Evolutionary conservation across 805 yeast genomes (phyloP), one percentile per base, ranked within the genome.

Genomic region (Wickerhamiella shivajii): DNA sequence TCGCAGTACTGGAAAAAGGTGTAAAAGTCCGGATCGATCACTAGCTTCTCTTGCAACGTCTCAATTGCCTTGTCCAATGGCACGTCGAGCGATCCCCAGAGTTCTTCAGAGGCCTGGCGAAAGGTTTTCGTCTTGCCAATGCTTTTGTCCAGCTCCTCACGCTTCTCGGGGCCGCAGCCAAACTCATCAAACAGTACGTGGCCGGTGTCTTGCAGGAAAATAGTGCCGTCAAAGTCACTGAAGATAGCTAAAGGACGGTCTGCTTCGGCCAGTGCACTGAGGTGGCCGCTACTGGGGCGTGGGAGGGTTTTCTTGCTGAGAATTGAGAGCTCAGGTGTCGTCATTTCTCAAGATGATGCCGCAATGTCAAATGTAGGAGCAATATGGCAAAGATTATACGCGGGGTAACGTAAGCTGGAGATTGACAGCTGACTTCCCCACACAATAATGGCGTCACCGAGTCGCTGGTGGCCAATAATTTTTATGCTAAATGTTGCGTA

Each of bases 201-300:
- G 34, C 66, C 66, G 13, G 66, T 59, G 38, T 60, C 66, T 44
- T 60, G 66, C 33, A 54, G 49, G 45, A 61, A 61, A 31, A 60
- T 60, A 27, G 66, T 60, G 29, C 66, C 66, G 44, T 60, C 66
- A 42, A 60, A 60, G 47, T 60, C 66, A 31, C 58, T 44, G 36
- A 45, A 45, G 23, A 45, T 43, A 16, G 45, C 47, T 23, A 47
- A 38, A 18, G 49, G 46, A 27, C 51, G 42, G 43, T 46, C 50
- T 5, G 39, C 30, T 24, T 46, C 49, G 17, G 46, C 46, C 9
- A 46, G 34, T 16, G 46, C 47, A 8, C 45, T 44, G 10, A 46
- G 39, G 30, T 46, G 42, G 7, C 50, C 49, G 31, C 46, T 44
- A 32, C 45, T 40, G 14, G 50, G 49, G 13, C 50, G 44, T 17